phyloP scores from a whole-genome alignment of 2,329 filamentous ascomycete genomes.

The Fusarium sp. region DNA sequence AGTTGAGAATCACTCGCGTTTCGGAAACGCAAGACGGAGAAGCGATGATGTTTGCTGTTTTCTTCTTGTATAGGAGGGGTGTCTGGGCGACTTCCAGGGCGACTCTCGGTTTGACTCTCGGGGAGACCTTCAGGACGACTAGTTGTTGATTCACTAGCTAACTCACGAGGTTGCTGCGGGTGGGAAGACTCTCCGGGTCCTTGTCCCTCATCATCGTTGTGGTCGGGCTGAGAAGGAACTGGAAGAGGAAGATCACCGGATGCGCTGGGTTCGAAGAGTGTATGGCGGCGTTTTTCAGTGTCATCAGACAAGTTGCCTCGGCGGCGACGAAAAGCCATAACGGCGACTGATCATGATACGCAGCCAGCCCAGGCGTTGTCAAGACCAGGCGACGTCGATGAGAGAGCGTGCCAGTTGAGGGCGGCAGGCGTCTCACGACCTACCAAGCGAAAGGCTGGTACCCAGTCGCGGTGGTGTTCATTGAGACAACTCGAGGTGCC shows the following conservation, averaged over 20 bases:
- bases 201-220: constrained; percentile 30
- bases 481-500: constrained; percentile 29
- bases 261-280: constrained; percentile 48
- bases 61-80: constrained; percentile 65
- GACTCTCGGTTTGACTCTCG: constrained; percentile 14
- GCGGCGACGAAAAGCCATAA: constrained; percentile 70
- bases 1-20: constrained; percentile 95
- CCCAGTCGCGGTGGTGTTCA: constrained; percentile 32
- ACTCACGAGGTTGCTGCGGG: constrained; percentile 38
- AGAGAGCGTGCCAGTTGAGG: constrained; percentile 19
- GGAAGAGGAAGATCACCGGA: constrained; percentile 41
- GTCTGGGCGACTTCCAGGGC: constrained; percentile 48
- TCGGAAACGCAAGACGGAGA: constrained; percentile 81
- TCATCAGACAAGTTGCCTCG: constrained; percentile 69
- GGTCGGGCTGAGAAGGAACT: constrained; percentile 35
- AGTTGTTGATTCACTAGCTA: constrained; percentile 29
- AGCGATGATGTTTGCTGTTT: constrained; percentile 65
- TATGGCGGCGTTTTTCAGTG: constrained; percentile 65
- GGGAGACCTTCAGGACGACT: constrained; percentile 6
- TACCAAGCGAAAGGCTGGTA: constrained; percentile 40
- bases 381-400: constrained; percentile 26
- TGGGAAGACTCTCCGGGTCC: constrained; percentile 29
- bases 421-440: constrained; percentile 38
- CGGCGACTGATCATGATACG: constrained; percentile 53
- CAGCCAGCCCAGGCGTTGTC: constrained; percentile 39